Conservation (phyloP, 1,284 basidiomycete genomes). For the Golubevia pallescens region DNA sequence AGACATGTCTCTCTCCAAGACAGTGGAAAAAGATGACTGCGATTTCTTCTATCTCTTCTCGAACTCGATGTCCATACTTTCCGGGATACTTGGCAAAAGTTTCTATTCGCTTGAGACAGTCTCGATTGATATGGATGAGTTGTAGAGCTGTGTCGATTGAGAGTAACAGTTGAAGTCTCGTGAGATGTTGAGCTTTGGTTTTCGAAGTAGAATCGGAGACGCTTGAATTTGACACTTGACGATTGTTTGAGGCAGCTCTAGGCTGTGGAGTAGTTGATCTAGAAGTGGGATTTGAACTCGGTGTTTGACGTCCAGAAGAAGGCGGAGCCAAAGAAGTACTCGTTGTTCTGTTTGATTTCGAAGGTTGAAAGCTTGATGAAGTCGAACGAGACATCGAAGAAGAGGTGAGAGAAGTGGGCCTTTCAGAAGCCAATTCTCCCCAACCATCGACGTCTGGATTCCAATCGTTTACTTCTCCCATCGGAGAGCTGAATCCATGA, state of each 20-base stretch:
- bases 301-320: neutral
- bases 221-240: neutral
- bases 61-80: slow-evolving; percentile 77
- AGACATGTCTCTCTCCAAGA: slow-evolving; percentile 79
- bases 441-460: neutral
- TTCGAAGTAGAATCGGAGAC: neutral
- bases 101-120: slow-evolving; percentile 87
- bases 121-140: slow-evolving; percentile 88
- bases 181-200: slow-evolving; percentile 63
- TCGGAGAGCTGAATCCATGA: neutral
- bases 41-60: slow-evolving; percentile 77
- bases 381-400: no score
- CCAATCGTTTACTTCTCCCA: neutral
- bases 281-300: neutral
- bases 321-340: neutral
- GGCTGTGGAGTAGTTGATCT: neutral
- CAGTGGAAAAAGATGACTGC: slow-evolving; percentile 83
- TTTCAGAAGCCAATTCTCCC: no score
- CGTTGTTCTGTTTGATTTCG: neutral
- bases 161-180: slow-evolving; percentile 81
- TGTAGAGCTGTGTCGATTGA: slow-evolving; percentile 89
- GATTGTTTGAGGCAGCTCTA: neutral
- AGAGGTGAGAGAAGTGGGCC: no score
- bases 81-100: slow-evolving; percentile 86
- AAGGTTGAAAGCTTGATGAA: no score